Conservation (phyloP, 2,329 filamentous ascomycete species). For the Aureobasidium sp. region DNA sequence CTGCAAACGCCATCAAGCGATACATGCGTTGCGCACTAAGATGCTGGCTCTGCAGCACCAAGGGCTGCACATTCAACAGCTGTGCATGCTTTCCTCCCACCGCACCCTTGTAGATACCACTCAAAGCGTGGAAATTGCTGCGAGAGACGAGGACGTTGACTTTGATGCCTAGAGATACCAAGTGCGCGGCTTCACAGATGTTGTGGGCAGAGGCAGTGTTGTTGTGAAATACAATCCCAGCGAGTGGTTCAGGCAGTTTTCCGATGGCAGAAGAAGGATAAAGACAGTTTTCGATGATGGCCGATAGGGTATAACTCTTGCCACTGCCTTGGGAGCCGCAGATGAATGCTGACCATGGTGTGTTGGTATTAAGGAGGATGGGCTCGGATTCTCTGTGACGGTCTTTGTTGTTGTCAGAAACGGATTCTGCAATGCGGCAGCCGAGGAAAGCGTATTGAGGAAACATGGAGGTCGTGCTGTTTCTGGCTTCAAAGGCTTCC, state of each 20-base stretch:
- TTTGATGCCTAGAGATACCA: slow-evolving; percentile 42
- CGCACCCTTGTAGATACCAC: slow-evolving; percentile 36
- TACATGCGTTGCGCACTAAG: slow-evolving; percentile 49
- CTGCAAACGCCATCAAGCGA: slow-evolving; percentile 48
- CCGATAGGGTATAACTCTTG: slow-evolving; percentile 55
- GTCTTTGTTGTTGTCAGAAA: background rate
- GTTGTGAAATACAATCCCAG: slow-evolving; percentile 54
- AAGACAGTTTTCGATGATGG: slow-evolving; percentile 54
- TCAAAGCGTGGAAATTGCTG: slow-evolving; percentile 39
- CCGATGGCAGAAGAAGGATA: slow-evolving; percentile 38
- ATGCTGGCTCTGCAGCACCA: slow-evolving; percentile 42
- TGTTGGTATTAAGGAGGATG: slow-evolving; percentile 47
- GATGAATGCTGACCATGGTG: slow-evolving; percentile 54
- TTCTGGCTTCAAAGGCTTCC: background rate
- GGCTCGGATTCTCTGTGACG: slow-evolving; percentile 19
- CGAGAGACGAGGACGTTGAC: slow-evolving; percentile 48
- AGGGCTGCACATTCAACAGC: slow-evolving; percentile 37
- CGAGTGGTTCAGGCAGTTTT: slow-evolving; percentile 45
- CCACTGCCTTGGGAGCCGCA: slow-evolving; percentile 58
- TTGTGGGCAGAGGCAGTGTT: slow-evolving; percentile 44
- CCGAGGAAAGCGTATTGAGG: slow-evolving; percentile 26
- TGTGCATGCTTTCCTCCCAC: slow-evolving; percentile 28
- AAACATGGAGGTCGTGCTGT: background rate
- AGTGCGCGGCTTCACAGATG: slow-evolving; percentile 52
- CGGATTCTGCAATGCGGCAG: slow-evolving; percentile 17